A percentile compares a stretch with the other conserved stretches of the same genome.
These are phyloP conservation scores for Corylus avellana DNA, from an alignment of 306 rosid species.

Conservation along the genomic window DNA sequence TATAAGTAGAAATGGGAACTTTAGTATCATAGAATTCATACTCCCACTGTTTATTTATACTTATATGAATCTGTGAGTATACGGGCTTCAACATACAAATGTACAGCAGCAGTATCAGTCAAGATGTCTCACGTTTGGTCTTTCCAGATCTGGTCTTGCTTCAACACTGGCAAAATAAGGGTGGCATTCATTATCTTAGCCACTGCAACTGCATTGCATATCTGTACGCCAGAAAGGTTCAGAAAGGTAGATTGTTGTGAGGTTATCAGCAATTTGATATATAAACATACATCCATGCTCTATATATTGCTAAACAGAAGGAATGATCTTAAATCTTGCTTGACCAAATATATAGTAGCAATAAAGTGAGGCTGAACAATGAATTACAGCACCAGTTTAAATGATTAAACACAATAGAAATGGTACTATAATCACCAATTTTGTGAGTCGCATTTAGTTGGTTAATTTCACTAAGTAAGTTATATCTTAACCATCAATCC, in stretches of 20 bases:
- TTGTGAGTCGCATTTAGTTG: not conserved
- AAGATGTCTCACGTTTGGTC: slow-evolving; percentile 86
- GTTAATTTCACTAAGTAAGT: not conserved
- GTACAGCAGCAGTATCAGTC: not conserved
- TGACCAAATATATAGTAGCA: not conserved
- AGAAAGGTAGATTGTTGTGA: slow-evolving; percentile 16
- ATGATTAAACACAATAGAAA: not conserved
- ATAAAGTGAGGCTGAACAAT: not conserved
- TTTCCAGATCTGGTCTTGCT: slow-evolving; percentile 99
- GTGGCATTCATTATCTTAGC: slow-evolving; percentile 98
- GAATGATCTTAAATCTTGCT: not conserved
- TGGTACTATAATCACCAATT: not conserved
- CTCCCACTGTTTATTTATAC: not conserved
- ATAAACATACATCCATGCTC: slow-evolving; percentile 4
- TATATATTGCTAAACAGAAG: not conserved
- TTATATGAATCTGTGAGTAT: not conserved
- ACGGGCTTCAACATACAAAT: not conserved
- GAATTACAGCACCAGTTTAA: not conserved
- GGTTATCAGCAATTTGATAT: slow-evolving; percentile 8
- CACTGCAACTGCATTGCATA: slow-evolving; percentile 99
- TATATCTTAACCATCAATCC: not conserved
- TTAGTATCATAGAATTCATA: not conserved
- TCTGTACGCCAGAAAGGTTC: slow-evolving; percentile 55
- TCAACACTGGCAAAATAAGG: slow-evolving; percentile 93
- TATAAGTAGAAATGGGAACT: too few relatives aligned